Base-by-base conservation (phyloP, 306 rosid species). In the Medicago ruthenica region DNA sequence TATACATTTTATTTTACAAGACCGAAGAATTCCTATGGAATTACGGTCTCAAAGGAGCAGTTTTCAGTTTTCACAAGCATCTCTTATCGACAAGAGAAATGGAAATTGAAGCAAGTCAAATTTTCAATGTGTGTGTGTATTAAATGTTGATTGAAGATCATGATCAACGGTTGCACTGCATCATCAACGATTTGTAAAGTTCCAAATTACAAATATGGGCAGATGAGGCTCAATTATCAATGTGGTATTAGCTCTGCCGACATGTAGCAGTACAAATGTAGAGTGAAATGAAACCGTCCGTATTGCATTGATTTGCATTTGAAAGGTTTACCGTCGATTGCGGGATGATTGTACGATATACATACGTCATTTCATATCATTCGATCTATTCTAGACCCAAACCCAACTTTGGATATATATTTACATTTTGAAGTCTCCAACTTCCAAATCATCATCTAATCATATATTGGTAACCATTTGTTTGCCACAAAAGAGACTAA, bases 341-440 rank as follows among this genome's bases (percentile, higher is more conserved):
- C 91, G 90, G 86, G 86, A 78, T 86, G 72, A 24, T 82, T 71
- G 90, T 88, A 82, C 88, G 89, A 16, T 6, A 45, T 45, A 50
- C 34, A 27, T 45, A 50, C 34, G 88, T 6, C 72, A 6, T 24
- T 1, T 50, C 87, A 42, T 68, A 1, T 6, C 70, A 5, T 31
- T 0, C 40, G 79, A 60, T 80, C 40, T 17, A 27, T 2, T 11
- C 9, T 50, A 15, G 20, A 60, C n/a, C 24, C 31, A 37, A 4
- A 50, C 7, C 57, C 9, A 15, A 15, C 54, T 14, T 48, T n/a
- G 6, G 9, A 15, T 14, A 48, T 48, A 6, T n/a, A n/a, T 1
- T 24, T 24, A 24, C 27, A 24, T 24, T 24, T 24, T 24, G 27
- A 24, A 24, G 31, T 27, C 4, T 27, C 0, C 48, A 42, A 48